These are phyloP conservation scores for Eucalyptus marginata DNA, from an alignment of 345 rosid species.

Conservation along the genomic window DNA sequence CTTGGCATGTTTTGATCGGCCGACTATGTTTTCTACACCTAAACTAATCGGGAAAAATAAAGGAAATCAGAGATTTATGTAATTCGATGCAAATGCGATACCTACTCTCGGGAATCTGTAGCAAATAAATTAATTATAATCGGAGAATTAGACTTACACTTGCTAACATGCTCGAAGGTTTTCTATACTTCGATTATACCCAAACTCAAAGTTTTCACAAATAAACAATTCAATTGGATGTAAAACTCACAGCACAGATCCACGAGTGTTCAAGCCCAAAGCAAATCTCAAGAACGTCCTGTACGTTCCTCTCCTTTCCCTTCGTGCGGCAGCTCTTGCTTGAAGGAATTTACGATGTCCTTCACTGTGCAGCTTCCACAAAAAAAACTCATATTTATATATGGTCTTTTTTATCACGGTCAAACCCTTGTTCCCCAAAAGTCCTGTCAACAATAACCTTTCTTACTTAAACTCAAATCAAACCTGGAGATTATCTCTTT, in stretches of 20 bases:
- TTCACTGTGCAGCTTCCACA: background rate
- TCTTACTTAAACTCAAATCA: background rate
- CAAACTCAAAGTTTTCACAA: background rate
- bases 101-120: accelerated
- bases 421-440: background rate
- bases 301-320: background rate
- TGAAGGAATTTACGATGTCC: background rate
- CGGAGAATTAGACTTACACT: background rate
- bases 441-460: background rate
- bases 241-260: background rate
- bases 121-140: too few species aligned
- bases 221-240: background rate
- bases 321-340: background rate
- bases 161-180: background rate
- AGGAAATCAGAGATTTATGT: too few species aligned
- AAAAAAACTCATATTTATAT: too few species aligned
- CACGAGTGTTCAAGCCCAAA: background rate
- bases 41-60: too few species aligned
- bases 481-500: background rate
- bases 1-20: conserved; percentile 30
- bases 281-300: background rate
- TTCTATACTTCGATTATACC: background rate
- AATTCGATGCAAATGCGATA: accelerated
- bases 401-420: background rate
- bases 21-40: background rate